Conservation (phyloP, 1,284 basidiomycete species). For the Phlebopus sp. region DNA sequence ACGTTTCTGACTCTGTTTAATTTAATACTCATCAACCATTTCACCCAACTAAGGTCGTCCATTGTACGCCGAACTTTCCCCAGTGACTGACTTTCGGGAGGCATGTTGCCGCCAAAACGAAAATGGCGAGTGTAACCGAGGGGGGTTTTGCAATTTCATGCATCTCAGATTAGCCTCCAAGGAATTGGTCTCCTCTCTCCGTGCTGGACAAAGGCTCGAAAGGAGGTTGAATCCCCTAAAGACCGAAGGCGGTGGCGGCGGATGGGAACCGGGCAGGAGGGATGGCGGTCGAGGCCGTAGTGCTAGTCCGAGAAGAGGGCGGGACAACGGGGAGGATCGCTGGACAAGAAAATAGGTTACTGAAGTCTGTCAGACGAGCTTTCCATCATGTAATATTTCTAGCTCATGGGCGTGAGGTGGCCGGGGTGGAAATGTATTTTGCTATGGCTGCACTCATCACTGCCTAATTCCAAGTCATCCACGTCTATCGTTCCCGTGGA, state of each 20-base stretch:
- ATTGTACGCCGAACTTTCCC: constrained; percentile 96
- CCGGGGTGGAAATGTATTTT: too few species aligned
- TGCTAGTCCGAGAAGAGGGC: constrained; percentile 64
- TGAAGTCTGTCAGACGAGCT: background rate
- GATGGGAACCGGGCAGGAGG: constrained; percentile 75
- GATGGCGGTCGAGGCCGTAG: constrained; percentile 64
- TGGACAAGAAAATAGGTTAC: constrained; percentile 59
- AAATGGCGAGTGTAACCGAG: constrained; percentile 93
- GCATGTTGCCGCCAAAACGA: constrained; percentile 99
- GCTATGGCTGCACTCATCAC: too few species aligned
- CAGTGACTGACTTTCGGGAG: constrained; percentile 98
- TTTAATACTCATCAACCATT: constrained; percentile 8
- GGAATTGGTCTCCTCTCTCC: constrained; percentile 75
- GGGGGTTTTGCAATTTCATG: constrained; percentile 99
- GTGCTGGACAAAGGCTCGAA: constrained; percentile 82
- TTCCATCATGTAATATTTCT: background rate
- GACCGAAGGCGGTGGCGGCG: constrained; percentile 60
- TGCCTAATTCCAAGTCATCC: too few species aligned
- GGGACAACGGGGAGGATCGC: constrained; percentile 69
- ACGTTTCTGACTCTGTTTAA: background rate
- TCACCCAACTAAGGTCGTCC: constrained; percentile 70
- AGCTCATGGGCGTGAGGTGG: too few species aligned
- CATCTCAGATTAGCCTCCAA: constrained; percentile 87
- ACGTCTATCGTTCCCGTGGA: too few species aligned
- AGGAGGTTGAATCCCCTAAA: constrained; percentile 69